A percentile compares a stretch with the other conserved stretches of the same genome.
These are phyloP conservation scores for Epichloe gansuensis DNA, from an alignment of 2,329 filamentous ascomycete genomes.

Conservation along the genomic window DNA sequence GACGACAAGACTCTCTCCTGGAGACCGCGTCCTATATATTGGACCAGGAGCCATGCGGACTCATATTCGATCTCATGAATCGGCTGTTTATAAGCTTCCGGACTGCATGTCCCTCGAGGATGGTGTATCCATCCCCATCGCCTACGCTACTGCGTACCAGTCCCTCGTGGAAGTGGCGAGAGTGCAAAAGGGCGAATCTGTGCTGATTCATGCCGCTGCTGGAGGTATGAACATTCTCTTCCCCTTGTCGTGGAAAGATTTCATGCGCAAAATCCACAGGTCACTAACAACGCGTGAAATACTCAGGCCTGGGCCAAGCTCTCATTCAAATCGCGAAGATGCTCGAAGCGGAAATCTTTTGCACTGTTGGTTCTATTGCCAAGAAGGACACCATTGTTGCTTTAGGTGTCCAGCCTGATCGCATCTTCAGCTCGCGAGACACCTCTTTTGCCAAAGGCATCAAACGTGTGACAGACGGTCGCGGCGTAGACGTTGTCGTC, in stretches of 20 bases:
- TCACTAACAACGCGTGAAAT: no score
- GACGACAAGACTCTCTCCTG: not conserved
- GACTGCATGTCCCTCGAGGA: not conserved
- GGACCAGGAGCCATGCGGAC: not conserved
- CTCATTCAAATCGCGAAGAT: slow-evolving; percentile 2
- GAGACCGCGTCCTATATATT: not conserved
- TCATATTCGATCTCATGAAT: not conserved
- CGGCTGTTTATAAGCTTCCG: not conserved
- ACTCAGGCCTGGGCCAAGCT: slow-evolving; percentile 4
- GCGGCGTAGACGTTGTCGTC: slow-evolving; percentile 7
- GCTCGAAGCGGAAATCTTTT: slow-evolving; percentile 12
- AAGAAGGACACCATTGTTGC: slow-evolving; percentile 13
- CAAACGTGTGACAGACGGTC: not conserved
- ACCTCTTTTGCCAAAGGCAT: not conserved
- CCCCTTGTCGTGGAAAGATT: no score
- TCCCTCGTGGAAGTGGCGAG: slow-evolving; percentile 3
- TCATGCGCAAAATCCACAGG: no score
- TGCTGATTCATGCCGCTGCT: slow-evolving; percentile 18
- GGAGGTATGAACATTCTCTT: not conserved
- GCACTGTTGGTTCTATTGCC: slow-evolving; percentile 14
- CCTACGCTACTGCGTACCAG: not conserved
- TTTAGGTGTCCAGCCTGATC: slow-evolving; percentile 12
- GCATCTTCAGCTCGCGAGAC: slow-evolving; percentile 7
- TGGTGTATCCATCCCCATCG: not conserved
- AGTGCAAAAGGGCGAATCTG: slow-evolving; percentile 18